phyloP scores from a whole-genome alignment of 2,329 filamentous ascomycete genomes.

The Talaromyces sp. region DNA sequence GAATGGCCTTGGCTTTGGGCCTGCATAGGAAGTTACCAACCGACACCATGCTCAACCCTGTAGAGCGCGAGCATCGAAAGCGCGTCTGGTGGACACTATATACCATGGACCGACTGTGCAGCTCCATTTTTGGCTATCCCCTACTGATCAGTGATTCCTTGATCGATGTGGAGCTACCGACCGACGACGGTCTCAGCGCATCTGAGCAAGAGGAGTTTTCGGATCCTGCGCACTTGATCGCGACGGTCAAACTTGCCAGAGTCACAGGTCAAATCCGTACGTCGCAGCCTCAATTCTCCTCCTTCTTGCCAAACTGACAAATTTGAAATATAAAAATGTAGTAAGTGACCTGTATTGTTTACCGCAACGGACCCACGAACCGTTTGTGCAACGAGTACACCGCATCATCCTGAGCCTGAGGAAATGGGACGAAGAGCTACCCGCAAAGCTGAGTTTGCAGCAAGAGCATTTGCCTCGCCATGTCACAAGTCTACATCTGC shows the following conservation, averaged over 20 bases:
- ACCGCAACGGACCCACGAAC: constrained; percentile 18
- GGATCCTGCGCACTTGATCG: no score
- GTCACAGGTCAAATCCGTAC: no score
- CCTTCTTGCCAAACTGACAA: no score
- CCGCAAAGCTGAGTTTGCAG: no score
- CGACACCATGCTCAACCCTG: no score
- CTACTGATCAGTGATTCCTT: constrained; percentile 38
- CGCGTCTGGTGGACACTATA: constrained; percentile 44
- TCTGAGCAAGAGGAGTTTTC: no score
- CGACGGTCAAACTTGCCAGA: no score
- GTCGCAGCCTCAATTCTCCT: no score
- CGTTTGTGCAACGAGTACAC: constrained; percentile 16
- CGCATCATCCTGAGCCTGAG: constrained; percentile 14
- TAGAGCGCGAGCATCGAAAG: constrained; percentile 29
- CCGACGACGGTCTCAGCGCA: no score
- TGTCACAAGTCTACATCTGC: no score
- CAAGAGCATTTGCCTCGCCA: no score
- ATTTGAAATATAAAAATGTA: constrained; percentile 8
- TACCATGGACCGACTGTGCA: constrained; percentile 40
- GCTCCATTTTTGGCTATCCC: constrained; percentile 38
- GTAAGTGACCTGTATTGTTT: constrained; percentile 13
- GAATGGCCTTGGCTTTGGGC: constrained; percentile 29
- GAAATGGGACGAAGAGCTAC: constrained; percentile 15
- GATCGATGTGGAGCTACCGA: constrained; percentile 14
- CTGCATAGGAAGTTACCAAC: background rate